These are phyloP conservation scores for Aureobasidium sp. DNA, from an alignment of 2,329 filamentous ascomycete genomes.

Conservation along the genomic window DNA sequence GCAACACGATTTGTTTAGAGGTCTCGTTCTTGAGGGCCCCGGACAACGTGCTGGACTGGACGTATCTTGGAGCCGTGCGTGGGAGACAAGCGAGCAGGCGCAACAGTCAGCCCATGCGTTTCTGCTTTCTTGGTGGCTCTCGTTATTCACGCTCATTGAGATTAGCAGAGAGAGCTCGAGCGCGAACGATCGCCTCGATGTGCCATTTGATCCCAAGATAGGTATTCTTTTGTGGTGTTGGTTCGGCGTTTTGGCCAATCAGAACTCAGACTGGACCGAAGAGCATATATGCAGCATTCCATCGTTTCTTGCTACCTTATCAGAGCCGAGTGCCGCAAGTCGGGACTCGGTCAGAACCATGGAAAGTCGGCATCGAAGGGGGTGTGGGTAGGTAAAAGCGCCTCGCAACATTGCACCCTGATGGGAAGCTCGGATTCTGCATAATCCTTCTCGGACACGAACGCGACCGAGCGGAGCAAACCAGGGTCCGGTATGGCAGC, in stretches of 20 bases:
- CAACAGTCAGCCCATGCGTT: not conserved
- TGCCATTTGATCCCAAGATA: not conserved
- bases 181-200: not conserved
- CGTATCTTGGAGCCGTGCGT: not conserved
- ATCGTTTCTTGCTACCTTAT: not conserved
- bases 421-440: not conserved
- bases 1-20: not conserved
- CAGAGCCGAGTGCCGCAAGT: not conserved
- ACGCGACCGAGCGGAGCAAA: not conserved
- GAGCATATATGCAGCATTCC: not conserved
- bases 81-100: not conserved
- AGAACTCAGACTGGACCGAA: not conserved
- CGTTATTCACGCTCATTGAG: not conserved
- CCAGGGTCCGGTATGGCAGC: slow-evolving; percentile 8
- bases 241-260: not conserved
- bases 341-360: not conserved
- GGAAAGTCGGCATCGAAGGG: not conserved
- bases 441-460: not conserved
- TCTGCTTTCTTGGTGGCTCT: not conserved
- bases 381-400: not conserved
- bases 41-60: not conserved
- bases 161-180: not conserved
- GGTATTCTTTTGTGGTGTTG: no score
- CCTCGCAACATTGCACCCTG: not conserved
- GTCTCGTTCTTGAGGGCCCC: not conserved